phyloP scores from a whole-genome alignment of 2,329 filamentous ascomycete species.

The Microdochium nivale region DNA sequence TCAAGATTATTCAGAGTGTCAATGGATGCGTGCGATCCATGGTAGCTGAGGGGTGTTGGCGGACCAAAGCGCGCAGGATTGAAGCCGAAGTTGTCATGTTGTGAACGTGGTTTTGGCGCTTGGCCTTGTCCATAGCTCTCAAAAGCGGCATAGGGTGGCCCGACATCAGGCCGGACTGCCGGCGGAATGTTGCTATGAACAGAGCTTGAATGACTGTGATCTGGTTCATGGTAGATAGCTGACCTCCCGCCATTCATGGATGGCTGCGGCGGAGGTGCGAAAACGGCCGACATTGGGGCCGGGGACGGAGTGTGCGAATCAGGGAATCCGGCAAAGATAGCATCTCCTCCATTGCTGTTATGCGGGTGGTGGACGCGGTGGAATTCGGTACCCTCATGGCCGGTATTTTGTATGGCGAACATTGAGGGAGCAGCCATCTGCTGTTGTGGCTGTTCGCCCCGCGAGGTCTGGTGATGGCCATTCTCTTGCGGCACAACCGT shows the following conservation, averaged over 20 bases:
- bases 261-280: constrained; percentile 21
- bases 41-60: constrained; percentile 52
- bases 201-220: constrained; percentile 15
- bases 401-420: constrained; percentile 5
- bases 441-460: background rate
- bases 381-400: background rate
- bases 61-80: constrained; percentile 34
- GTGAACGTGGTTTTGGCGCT: constrained; percentile 15
- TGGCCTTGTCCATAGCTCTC: constrained; percentile 14
- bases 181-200: constrained; percentile 16
- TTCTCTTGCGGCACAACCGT: too few relatives aligned
- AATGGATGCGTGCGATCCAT: constrained; percentile 50
- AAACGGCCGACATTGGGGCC: constrained; percentile 36
- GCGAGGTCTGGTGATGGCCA: background rate
- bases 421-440: background rate
- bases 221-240: constrained; percentile 5
- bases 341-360: constrained; percentile 40
- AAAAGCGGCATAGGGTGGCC: constrained; percentile 13
- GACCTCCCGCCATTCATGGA: constrained; percentile 7
- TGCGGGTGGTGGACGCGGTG: constrained; percentile 38
- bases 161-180: constrained; percentile 13
- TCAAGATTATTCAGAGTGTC: constrained; percentile 20
- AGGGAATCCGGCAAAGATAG: constrained; percentile 46
- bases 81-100: constrained; percentile 24
- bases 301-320: constrained; percentile 52